phyloP scores from a whole-genome alignment of 305 asterid genomes.

The Lippia alba region DNA sequence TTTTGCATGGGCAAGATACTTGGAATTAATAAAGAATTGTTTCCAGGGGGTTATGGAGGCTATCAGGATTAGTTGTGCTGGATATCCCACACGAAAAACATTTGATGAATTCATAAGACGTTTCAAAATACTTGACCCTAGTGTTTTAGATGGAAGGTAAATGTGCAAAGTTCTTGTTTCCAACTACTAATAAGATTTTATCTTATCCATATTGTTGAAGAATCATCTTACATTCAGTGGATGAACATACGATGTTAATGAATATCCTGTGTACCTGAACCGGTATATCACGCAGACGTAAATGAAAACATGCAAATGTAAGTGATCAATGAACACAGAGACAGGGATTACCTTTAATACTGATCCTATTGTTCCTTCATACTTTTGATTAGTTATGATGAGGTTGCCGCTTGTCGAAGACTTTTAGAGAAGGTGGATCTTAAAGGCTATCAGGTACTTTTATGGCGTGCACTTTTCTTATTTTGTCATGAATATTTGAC shows the following conservation, averaged over 20 bases:
- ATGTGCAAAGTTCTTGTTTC: constrained; percentile 12
- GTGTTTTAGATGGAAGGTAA: constrained; percentile 55
- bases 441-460: constrained; percentile 73
- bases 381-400: constrained; percentile 50
- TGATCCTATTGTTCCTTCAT: constrained; percentile 12
- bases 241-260: not conserved
- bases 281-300: not conserved
- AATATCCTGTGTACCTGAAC: not conserved
- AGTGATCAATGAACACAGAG: not conserved
- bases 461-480: not conserved
- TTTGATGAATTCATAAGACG: constrained; percentile 68
- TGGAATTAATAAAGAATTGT: constrained; percentile 23
- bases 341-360: constrained; percentile 6
- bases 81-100: constrained; percentile 73
- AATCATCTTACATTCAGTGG: constrained; percentile 2
- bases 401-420: constrained; percentile 54
- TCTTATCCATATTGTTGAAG: constrained; percentile 13
- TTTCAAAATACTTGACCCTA: constrained; percentile 64
- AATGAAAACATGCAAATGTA: not conserved
- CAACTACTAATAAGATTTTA: not conserved
- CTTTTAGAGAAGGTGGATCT: constrained; percentile 59
- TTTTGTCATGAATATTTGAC: constrained; percentile 6
- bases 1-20: constrained; percentile 23
- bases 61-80: constrained; percentile 86
- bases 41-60: constrained; percentile 88